Percentiles rank a stretch among this genome's conserved stretches.
phyloP scores from a whole-genome alignment of 495 filamentous ascomycete species.

The Pseudevernia furfuracea region DNA sequence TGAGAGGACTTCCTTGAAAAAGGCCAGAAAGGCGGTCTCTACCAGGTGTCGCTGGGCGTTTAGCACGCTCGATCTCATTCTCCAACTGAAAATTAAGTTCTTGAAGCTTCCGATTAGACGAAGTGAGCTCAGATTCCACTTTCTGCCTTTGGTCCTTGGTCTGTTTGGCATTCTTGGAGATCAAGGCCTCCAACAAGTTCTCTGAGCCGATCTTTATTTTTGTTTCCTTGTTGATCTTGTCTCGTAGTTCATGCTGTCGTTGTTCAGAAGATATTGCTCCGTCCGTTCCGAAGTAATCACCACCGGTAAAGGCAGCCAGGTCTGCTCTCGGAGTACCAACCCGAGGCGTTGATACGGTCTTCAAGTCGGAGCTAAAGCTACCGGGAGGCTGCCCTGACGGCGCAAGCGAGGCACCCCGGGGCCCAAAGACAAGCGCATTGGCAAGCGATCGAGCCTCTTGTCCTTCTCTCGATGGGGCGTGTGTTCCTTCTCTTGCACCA shows the following conservation, averaged over 20 bases:
- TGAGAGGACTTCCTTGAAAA: conserved; percentile 56
- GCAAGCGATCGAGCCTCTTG: conserved; percentile 48
- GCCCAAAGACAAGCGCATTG: conserved; percentile 51
- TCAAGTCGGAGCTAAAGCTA: conserved; percentile 87
- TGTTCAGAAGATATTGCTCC: conserved; percentile 58
- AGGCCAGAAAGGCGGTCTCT: conserved; percentile 59
- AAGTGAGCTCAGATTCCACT: conserved; percentile 84
- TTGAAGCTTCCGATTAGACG: conserved; percentile 83
- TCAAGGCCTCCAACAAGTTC: conserved; percentile 89
- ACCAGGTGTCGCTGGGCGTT: conserved; percentile 64
- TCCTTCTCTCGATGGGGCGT: conserved; percentile 37
- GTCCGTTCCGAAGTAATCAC: conserved; percentile 56
- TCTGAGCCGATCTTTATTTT: conserved; percentile 97
- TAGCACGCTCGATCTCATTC: conserved; percentile 55
- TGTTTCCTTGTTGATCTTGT: conserved; percentile 82
- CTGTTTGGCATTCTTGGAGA: conserved; percentile 92
- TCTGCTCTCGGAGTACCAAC: conserved; percentile 63
- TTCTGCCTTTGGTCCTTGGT: conserved; percentile 79
- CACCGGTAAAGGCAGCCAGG: conserved; percentile 38
- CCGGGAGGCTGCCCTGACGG: conserved; percentile 66
- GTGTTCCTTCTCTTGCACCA: conserved; percentile 43
- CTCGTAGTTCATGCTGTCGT: conserved; percentile 62
- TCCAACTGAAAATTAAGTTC: conserved; percentile 73
- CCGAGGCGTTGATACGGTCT: conserved; percentile 61
- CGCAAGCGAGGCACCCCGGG: conserved; percentile 56